These are phyloP conservation scores for Capillidium heterosporum DNA, from an alignment of 371 early-diverging fungal species.

Conservation along the genomic window DNA sequence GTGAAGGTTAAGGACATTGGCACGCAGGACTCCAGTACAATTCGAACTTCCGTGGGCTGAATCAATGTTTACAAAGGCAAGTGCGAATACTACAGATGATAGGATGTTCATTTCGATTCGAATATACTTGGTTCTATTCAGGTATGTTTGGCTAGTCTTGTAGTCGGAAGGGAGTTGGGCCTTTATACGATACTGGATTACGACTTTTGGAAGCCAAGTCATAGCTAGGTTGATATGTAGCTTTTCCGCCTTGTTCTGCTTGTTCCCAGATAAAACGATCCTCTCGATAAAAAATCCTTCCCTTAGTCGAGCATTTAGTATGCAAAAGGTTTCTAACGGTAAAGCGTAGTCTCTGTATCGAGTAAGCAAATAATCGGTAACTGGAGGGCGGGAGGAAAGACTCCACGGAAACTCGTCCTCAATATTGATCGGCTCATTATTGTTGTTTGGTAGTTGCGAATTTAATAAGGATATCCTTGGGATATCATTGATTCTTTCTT, in stretches of 20 bases:
- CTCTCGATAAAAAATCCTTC: conserved; percentile 66
- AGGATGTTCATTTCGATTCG: conserved; percentile 37
- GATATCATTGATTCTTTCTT: conserved; percentile 29
- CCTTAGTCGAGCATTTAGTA: conserved; percentile 50
- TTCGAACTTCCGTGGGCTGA: conserved; percentile 17
- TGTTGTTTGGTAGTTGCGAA: conserved; percentile 11
- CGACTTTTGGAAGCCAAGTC: conserved; percentile 73
- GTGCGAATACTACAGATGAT: conserved; percentile 35
- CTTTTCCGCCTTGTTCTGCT: conserved; percentile 17
- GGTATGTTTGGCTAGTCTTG: neutral
- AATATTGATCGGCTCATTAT: conserved; percentile 11
- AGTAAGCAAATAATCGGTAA: conserved; percentile 48
- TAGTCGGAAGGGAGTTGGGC: conserved; percentile 14
- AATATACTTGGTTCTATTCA: conserved; percentile 16
- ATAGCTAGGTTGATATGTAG: conserved; percentile 39
- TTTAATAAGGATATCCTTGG: conserved; percentile 24
- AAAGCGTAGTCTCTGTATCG: conserved; percentile 60
- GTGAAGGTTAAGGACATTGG: conserved; percentile 44
- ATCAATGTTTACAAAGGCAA: conserved; percentile 29
- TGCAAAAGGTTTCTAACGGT: conserved; percentile 32
- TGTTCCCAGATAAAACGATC: conserved; percentile 16
- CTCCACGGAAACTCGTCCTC: conserved; percentile 73
- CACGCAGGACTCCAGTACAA: conserved; percentile 28
- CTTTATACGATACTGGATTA: conserved; percentile 65
- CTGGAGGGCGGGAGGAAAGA: conserved; percentile 47